A percentile compares a stretch with the other conserved stretches of the same genome.
phyloP scores from a whole-genome alignment of 768 basidiomycete genomes.

The Sporobolomyces roseus region DNA sequence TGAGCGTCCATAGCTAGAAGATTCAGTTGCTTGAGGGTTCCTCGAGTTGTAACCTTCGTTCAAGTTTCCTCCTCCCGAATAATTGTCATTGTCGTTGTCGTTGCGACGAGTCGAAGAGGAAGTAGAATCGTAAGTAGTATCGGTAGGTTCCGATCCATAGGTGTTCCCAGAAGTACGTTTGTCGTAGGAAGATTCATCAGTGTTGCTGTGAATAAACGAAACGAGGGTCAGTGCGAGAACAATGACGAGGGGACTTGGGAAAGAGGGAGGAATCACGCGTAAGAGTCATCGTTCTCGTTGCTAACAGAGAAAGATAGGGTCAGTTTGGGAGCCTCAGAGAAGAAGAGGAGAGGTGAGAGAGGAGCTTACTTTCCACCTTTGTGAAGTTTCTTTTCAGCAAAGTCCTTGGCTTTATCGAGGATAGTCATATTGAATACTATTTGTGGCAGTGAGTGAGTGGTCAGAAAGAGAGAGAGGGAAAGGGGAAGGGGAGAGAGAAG shows the following conservation, averaged over 20 bases:
- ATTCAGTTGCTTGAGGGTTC: background rate
- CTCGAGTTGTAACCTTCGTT: background rate
- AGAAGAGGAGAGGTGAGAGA: background rate
- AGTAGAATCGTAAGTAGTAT: too few relatives aligned
- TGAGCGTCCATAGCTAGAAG: background rate
- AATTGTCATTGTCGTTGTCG: background rate
- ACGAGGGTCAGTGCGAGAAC: background rate
- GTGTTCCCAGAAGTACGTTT: background rate
- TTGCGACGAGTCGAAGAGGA: background rate
- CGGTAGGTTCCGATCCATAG: too few relatives aligned
- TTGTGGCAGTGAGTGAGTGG: background rate
- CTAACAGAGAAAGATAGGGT: background rate
- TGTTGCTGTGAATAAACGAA: background rate
- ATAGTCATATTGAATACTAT: slow-evolving; percentile 6
- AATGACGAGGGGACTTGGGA: background rate
- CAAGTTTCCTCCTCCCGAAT: background rate
- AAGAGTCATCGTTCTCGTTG: background rate
- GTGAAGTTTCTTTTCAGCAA: slow-evolving; percentile 10
- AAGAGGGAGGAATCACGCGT: background rate
- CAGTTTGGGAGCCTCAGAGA: background rate
- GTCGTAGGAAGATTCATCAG: background rate
- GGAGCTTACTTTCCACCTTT: background rate
- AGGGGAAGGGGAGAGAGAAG: background rate
- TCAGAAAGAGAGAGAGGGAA: background rate
- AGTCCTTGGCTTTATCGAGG: slow-evolving; percentile 17